Base-by-base conservation (phyloP, 345 rosid genomes). In the Barbarea vulgaris region DNA sequence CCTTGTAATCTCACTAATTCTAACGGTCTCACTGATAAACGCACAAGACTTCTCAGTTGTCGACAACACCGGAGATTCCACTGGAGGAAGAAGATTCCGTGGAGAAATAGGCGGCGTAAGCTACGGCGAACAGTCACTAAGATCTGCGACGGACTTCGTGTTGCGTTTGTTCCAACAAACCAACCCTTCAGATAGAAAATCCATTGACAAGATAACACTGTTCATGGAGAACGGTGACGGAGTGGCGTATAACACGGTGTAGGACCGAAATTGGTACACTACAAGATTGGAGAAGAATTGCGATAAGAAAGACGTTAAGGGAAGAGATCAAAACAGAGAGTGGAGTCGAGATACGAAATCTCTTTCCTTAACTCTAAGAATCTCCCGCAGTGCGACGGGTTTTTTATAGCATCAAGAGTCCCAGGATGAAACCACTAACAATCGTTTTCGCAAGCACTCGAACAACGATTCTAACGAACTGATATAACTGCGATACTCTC, bases 161-260 rank as follows among this genome's bases (percentile, higher is more conserved):
- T 86, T 76, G 80, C 15, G 69, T 7, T 28, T 82, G 44, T 82
- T 86, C 81, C 82, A 82, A 6, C 89, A 86, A 72, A 55, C 36
- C 17, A 70, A 54, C 19, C 79, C 68, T 1, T 78, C 82, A 0
- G 82, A 84, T 59, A 65, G 78, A 41, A 82, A 13, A 56, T 14
- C n/a, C n/a, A n/a, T n/a, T n/a, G n/a, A n/a, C n/a, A 31, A 39
- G 2, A 84, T 86, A 28, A n/a, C 78, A 65, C 47, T 86, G 0
- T 44, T 76, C 30, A 27, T 84, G 24, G 82, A 78, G 46, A 77
- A 77, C 48, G 41, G 76, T 7, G n/a, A 79, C 6, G 80, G 57
- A n/a, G 10, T 79, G 0, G 83, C 84, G 0, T 69, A 48, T 22
- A 58, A 12, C 19, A 31, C n/a, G n/a, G n/a, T n/a, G n/a, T n/a